Base-by-base conservation (phyloP, 2,329 filamentous ascomycete species). In the Uncinocarpus reesii region DNA sequence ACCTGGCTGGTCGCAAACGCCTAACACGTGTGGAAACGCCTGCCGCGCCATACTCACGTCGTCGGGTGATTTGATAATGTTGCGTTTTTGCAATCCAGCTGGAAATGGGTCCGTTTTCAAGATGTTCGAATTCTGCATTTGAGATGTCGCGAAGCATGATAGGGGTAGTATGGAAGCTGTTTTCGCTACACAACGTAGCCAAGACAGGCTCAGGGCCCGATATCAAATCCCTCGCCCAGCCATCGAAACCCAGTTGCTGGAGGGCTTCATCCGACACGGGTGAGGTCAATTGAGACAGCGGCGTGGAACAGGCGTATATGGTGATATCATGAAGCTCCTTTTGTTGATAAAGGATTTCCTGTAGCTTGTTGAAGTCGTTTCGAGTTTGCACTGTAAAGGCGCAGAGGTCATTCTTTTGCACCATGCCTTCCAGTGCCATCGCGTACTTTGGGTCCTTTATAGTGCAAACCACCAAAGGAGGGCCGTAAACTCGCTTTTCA, bases 181-280 rank as follows among this genome's bases (percentile, higher is more conserved):
- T 78, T 56, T 85, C 82, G 10, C 80, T 76, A 64, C 88, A 95
- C 18, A 98, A 76, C 84, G 94, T 92, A 5, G 86, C 83, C 28
- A 96, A 69, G 1, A 98, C 86, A 1, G 85, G 77, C 1, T 83
- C 80, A 0, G 93, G 93, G 0, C 90, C 92, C 28, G 81, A 75
- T 4, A 98, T 62, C 50, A 77, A 86, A 59, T 96, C 84, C 21
- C 85, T 73, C 0, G 87, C 81, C 69, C 84, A 95, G 1, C 83
- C 81, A 54, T 93, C 83, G 42, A 98, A 77, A 0, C 87, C 87
- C 29, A 64, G 79, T 50, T 34, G 58, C 51, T 45, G 59, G 48
- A 87, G 65, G 45, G 86, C 71, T 7, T 79, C 71, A 4, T 62
- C 56, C 0, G 75, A 67, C 4, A 86, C 58, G 0, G 78, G 77